Evolutionary conservation across 2,329 filamentous ascomycete species (phyloP).

Genomic region (Alternaria novae-zelandiae): DNA sequence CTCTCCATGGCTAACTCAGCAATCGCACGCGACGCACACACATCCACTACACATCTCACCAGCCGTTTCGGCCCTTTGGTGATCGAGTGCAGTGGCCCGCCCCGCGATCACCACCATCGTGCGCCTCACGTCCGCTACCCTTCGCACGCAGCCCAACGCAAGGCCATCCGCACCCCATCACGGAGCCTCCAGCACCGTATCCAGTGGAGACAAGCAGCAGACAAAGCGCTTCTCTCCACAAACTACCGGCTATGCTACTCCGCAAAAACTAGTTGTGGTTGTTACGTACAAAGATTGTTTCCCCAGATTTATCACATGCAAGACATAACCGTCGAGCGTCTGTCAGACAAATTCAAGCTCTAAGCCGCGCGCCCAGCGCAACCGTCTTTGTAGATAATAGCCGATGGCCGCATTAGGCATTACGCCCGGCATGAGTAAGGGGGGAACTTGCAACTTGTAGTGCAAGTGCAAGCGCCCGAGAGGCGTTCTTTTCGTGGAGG

Average conservation of each 20-base stretch:
- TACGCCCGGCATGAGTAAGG: conserved; percentile 1
- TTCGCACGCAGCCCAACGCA: neutral
- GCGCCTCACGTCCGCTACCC: neutral
- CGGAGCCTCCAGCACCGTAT: neutral
- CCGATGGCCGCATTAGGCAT: conserved; percentile 1
- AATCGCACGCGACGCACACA: neutral
- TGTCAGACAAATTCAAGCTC: neutral
- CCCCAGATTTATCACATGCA: conserved; percentile 13
- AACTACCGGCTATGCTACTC: neutral
- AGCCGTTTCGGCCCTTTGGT: conserved; percentile 5
- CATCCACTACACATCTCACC: neutral
- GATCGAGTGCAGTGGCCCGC: conserved; percentile 10
- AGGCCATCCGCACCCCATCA: neutral
- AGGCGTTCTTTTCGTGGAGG: neutral
- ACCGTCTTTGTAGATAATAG: neutral
- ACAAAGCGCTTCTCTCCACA: neutral
- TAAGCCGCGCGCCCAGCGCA: neutral
- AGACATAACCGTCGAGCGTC: conserved; percentile 1
- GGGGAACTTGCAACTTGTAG: neutral
- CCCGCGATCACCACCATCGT: conserved; percentile 1
- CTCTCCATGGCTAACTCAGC: neutral
- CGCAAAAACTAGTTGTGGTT: neutral
- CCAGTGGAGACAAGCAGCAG: neutral
- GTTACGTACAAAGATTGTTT: conserved; percentile 12
- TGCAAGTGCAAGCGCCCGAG: neutral